A percentile compares a stretch with the other conserved stretches of the same genome.
These are phyloP conservation scores for Lactarius hatsudake DNA, from an alignment of 768 basidiomycete genomes.

Conservation along the genomic window DNA sequence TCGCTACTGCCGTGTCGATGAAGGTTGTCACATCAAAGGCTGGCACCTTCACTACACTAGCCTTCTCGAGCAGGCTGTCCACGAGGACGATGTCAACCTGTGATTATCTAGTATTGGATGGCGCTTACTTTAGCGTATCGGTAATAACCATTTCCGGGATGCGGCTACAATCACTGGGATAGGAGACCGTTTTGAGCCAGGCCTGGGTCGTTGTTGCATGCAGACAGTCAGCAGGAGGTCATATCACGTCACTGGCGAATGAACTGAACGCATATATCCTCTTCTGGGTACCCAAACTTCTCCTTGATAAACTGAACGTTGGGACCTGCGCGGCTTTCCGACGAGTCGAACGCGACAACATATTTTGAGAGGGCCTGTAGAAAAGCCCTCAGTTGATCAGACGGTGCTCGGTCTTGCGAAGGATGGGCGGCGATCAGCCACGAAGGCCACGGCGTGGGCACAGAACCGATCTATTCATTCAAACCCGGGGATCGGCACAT, in stretches of 20 bases:
- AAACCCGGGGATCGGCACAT: neutral
- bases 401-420: constrained; percentile 50
- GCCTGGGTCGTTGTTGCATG: constrained; percentile 44
- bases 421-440: constrained; percentile 93
- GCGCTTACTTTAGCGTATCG: constrained; percentile 65
- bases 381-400: constrained; percentile 53
- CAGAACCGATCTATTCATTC: constrained; percentile 64
- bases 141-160: constrained; percentile 64
- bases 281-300: constrained; percentile 76
- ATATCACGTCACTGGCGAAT: neutral
- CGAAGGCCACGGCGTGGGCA: constrained; percentile 94
- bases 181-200: constrained; percentile 80
- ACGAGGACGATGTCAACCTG: constrained; percentile 5
- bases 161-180: constrained; percentile 60
- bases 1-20: constrained; percentile 19
- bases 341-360: constrained; percentile 63
- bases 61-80: constrained; percentile 66
- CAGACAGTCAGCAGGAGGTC: neutral
- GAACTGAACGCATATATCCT: constrained; percentile 67
- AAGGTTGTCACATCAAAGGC: constrained; percentile 28
- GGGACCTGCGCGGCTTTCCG: constrained; percentile 50
- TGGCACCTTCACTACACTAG: constrained; percentile 64
- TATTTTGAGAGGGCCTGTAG: constrained; percentile 59
- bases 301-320: constrained; percentile 74
- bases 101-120: neutral